Conservation (phyloP, 1,284 basidiomycete species). For the Hemileia vastatrix region DNA sequence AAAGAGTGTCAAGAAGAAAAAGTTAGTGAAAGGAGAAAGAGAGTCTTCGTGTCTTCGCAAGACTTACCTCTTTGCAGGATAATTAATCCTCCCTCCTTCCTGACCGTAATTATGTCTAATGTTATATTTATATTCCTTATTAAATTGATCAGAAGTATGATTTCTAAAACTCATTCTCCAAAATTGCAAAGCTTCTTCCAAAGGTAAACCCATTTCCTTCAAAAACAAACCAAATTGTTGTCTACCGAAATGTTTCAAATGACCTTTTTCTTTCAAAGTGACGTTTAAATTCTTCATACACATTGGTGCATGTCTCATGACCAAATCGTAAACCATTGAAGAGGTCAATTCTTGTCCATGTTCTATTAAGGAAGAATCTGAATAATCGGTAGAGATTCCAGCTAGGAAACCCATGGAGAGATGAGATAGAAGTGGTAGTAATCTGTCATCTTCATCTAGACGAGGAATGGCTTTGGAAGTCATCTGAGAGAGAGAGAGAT, state of each 20-base stretch:
- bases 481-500: constrained; percentile 49
- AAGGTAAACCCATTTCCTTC: constrained; percentile 85
- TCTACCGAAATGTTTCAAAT: constrained; percentile 85
- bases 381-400: constrained; percentile 58
- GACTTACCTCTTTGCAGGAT: constrained; percentile 84
- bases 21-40: too few relatives aligned
- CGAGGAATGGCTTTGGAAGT: constrained; percentile 82
- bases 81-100: constrained; percentile 88
- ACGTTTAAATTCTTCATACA: constrained; percentile 92
- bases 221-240: constrained; percentile 89
- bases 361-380: constrained; percentile 59
- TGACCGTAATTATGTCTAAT: constrained; percentile 91
- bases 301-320: constrained; percentile 80
- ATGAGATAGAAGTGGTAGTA: constrained; percentile 86
- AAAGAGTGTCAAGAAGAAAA: too few relatives aligned
- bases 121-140: constrained; percentile 96
- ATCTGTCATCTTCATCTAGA: constrained; percentile 88
- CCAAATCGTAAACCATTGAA: constrained; percentile 84
- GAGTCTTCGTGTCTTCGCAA: too few relatives aligned
- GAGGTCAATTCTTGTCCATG: constrained; percentile 66
- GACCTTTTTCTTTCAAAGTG: constrained; percentile 63
- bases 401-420: constrained; percentile 88
- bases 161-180: constrained; percentile 77
- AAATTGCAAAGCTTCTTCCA: constrained; percentile 89
- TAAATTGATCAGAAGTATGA: constrained; percentile 88